Evolutionary conservation across 805 yeast species (phyloP).

Genomic region (Candida pseudoglaebosa): DNA sequence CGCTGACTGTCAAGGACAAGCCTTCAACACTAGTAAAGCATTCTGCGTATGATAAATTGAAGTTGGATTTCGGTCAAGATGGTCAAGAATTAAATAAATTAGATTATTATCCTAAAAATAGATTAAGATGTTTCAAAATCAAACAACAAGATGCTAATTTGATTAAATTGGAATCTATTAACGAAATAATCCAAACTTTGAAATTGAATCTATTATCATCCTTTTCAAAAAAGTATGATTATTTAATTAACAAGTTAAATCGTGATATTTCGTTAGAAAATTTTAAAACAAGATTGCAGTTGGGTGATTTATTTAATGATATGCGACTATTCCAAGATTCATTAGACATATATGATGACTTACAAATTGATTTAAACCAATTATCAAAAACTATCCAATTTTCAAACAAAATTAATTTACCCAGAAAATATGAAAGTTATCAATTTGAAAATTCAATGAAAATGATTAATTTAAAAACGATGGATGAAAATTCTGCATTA

Average conservation of each 20-base stretch:
- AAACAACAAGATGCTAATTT: slow-evolving; percentile 28
- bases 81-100: slow-evolving; percentile 29
- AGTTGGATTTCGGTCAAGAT: slow-evolving; percentile 44
- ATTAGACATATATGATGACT: slow-evolving; percentile 44
- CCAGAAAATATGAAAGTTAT: slow-evolving; percentile 9
- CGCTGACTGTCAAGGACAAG: slow-evolving; percentile 31
- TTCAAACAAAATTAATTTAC: slow-evolving; percentile 7
- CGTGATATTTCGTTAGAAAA: slow-evolving; percentile 5
- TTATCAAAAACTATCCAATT: slow-evolving; percentile 2
- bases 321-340: slow-evolving; percentile 62
- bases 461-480: no score
- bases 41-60: slow-evolving; percentile 52
- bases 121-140: slow-evolving; percentile 38
- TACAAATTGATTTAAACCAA: slow-evolving; percentile 27
- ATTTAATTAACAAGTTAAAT: slow-evolving; percentile 10
- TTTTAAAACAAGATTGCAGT: slow-evolving; percentile 40
- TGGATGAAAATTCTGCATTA: slow-evolving; percentile 8
- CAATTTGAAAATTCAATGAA: slow-evolving; percentile 12
- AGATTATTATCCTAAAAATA: slow-evolving; percentile 12
- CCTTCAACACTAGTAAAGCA: slow-evolving; percentile 39
- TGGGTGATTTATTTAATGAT: slow-evolving; percentile 50
- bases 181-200: slow-evolving; percentile 37
- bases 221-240: slow-evolving; percentile 33
- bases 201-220: slow-evolving; percentile 51
- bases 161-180: slow-evolving; percentile 51